These are phyloP conservation scores for Fusarium nygamai DNA, from an alignment of 2,329 filamentous ascomycete genomes.

Conservation along the genomic window DNA sequence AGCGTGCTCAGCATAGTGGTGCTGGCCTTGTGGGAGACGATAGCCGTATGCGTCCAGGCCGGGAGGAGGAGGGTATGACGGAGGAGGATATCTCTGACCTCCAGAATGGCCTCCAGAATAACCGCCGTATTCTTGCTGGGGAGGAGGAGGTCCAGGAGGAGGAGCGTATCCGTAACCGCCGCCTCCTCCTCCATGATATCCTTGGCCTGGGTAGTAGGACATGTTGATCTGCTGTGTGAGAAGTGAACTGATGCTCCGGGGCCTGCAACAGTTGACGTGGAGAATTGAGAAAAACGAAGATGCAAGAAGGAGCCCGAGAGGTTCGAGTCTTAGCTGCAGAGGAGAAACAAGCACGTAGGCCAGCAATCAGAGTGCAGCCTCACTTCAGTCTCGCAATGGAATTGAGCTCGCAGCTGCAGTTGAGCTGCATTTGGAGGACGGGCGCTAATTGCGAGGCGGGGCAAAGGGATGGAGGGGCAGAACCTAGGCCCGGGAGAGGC, in stretches of 20 bases:
- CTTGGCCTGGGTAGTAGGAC: conserved; percentile 55
- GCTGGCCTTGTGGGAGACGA: conserved; percentile 47
- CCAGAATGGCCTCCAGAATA: conserved; percentile 37
- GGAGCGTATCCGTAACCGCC: conserved; percentile 46
- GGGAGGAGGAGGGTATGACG: conserved; percentile 53
- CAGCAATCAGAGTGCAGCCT: conserved; percentile 9
- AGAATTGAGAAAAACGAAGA: conserved; percentile 1
- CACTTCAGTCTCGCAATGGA: conserved; percentile 6
- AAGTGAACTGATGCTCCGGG: conserved; percentile 1
- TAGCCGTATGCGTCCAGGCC: conserved; percentile 60
- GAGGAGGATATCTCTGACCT: conserved; percentile 45
- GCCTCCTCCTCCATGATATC: conserved; percentile 53
- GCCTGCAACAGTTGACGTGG: conserved; percentile 2
- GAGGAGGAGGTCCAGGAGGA: conserved; percentile 42
- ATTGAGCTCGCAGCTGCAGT: neutral
- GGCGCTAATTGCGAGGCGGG: conserved; percentile 30
- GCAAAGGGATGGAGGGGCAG: conserved; percentile 18
- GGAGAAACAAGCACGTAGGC: conserved; percentile 17
- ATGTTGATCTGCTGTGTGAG: conserved; percentile 38
- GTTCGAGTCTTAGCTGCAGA: neutral
- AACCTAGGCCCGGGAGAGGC: neutral
- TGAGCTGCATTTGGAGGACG: conserved; percentile 4
- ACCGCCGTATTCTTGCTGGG: conserved; percentile 35
- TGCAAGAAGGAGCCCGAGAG: conserved; percentile 22
- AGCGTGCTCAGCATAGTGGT: conserved; percentile 42